These are phyloP conservation scores for Aspergillus sp. DNA, from an alignment of 2,329 filamentous ascomycete genomes.

Conservation along the genomic window DNA sequence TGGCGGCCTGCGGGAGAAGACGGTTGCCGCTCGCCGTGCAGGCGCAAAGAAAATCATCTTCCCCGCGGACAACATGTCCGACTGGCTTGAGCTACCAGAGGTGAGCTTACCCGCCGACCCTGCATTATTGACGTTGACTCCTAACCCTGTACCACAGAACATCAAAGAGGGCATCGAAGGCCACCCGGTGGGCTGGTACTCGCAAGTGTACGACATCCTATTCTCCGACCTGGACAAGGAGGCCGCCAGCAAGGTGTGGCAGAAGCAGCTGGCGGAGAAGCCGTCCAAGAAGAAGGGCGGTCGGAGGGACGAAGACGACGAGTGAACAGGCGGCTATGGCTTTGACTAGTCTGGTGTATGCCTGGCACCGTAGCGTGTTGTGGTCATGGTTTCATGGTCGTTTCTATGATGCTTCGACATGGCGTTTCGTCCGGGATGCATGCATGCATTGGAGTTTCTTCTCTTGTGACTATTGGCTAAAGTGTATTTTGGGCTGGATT, in stretches of 20 bases:
- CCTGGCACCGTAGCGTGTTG: slow-evolving; percentile 7
- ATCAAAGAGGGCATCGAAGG: slow-evolving; percentile 96
- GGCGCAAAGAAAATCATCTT: slow-evolving; percentile 92
- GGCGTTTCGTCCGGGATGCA: slow-evolving; percentile 19
- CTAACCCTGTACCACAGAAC: slow-evolving; percentile 52
- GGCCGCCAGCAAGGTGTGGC: slow-evolving; percentile 63
- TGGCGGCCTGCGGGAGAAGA: slow-evolving; percentile 91
- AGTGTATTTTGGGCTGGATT: slow-evolving; percentile 3
- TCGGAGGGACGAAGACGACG: slow-evolving; percentile 15
- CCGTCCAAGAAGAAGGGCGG: slow-evolving; percentile 43
- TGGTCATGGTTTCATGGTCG: slow-evolving; percentile 7
- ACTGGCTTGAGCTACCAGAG: slow-evolving; percentile 95
- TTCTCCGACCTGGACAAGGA: slow-evolving; percentile 72
- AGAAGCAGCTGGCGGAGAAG: slow-evolving; percentile 51
- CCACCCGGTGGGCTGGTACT: slow-evolving; percentile 85
- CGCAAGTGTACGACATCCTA: slow-evolving; percentile 82
- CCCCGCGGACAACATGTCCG: slow-evolving; percentile 86
- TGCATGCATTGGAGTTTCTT: slow-evolving; percentile 26
- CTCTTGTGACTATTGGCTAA: not conserved
- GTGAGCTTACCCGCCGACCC: slow-evolving; percentile 50
- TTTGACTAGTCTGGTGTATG: slow-evolving; percentile 11
- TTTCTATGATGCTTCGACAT: slow-evolving; percentile 15
- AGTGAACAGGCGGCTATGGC: slow-evolving; percentile 9
- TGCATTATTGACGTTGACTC: slow-evolving; percentile 5
- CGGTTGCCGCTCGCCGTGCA: slow-evolving; percentile 82